phyloP scores from a whole-genome alignment of 2,329 filamentous ascomycete species.

The Ascochyta rabiei region DNA sequence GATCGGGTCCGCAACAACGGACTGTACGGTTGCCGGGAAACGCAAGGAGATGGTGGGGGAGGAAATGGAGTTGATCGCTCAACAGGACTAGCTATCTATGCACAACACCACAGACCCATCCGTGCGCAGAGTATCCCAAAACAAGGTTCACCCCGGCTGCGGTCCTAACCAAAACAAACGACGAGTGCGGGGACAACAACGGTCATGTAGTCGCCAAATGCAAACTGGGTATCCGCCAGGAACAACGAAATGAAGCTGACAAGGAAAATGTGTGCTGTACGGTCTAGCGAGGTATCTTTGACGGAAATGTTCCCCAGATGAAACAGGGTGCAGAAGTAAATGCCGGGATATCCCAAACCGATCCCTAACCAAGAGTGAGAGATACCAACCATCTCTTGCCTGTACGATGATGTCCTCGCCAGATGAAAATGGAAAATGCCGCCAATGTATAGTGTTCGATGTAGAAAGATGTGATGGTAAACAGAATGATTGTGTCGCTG shows the following conservation, averaged over 20 bases:
- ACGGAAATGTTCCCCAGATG: constrained; percentile 27
- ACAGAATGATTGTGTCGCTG: constrained; percentile 32
- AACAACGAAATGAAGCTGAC: constrained; percentile 31
- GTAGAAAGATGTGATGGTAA: constrained; percentile 26
- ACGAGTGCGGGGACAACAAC: constrained; percentile 18
- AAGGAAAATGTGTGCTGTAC: constrained; percentile 28
- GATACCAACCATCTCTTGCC: constrained; percentile 24
- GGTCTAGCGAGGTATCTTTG: constrained; percentile 44
- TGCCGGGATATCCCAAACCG: constrained; percentile 12
- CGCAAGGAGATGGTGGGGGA: constrained; percentile 17
- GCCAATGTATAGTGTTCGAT: constrained; percentile 30
- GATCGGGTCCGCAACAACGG: constrained; percentile 8
- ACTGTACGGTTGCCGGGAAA: constrained; percentile 13
- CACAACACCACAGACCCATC: constrained; percentile 11
- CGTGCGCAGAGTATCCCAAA: constrained; percentile 10
- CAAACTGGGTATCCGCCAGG: constrained; percentile 45
- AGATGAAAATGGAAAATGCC: constrained; percentile 31
- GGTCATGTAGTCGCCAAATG: constrained; percentile 40
- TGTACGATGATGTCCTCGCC: constrained; percentile 22
- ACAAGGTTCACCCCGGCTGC: constrained; percentile 10
- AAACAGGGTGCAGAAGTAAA: constrained; percentile 25
- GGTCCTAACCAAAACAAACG: constrained; percentile 25
- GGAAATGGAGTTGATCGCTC: constrained; percentile 23
- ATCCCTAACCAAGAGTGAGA: constrained; percentile 12
- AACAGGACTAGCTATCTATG: constrained; percentile 21